Evolutionary conservation across 192 early-diverging fungal species (phyloP).

Genomic region (Entomortierella parvispora): DNA sequence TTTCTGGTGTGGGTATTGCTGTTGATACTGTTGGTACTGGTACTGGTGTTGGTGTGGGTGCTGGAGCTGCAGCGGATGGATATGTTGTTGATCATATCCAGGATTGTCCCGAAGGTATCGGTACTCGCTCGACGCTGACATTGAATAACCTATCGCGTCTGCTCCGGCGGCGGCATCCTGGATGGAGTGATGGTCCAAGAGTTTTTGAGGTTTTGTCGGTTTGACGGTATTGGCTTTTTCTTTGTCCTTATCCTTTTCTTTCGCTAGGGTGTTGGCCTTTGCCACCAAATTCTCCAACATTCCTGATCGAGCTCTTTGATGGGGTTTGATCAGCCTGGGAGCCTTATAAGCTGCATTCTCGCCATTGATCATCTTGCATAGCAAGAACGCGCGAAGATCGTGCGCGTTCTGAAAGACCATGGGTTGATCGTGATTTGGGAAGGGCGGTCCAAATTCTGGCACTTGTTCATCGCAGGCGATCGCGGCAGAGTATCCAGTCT

Average conservation of each 20-base stretch:
- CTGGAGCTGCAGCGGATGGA: not conserved
- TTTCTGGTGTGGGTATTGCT: conserved; percentile 4
- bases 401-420: conserved; percentile 50
- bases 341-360: conserved; percentile 66
- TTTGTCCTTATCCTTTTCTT: conserved; percentile 26
- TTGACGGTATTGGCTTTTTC: conserved; percentile 16
- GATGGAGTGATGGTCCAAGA: not conserved
- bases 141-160: no score
- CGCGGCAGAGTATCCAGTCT: conserved; percentile 20
- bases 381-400: conserved; percentile 50
- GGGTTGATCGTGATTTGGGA: conserved; percentile 48
- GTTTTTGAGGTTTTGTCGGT: conserved; percentile 3
- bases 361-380: conserved; percentile 64
- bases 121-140: no score
- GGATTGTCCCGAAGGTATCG: no score
- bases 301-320: conserved; percentile 59
- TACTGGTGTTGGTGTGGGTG: not conserved
- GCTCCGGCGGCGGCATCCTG: not conserved
- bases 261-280: conserved; percentile 44
- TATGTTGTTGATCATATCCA: not conserved
- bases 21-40: conserved; percentile 1
- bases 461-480: conserved; percentile 59
- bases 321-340: conserved; percentile 58
- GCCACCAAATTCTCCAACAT: conserved; percentile 58
- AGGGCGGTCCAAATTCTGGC: conserved; percentile 60